phyloP scores from a whole-genome alignment of 2,329 filamentous ascomycete species.

The Aspergillus sp. region DNA sequence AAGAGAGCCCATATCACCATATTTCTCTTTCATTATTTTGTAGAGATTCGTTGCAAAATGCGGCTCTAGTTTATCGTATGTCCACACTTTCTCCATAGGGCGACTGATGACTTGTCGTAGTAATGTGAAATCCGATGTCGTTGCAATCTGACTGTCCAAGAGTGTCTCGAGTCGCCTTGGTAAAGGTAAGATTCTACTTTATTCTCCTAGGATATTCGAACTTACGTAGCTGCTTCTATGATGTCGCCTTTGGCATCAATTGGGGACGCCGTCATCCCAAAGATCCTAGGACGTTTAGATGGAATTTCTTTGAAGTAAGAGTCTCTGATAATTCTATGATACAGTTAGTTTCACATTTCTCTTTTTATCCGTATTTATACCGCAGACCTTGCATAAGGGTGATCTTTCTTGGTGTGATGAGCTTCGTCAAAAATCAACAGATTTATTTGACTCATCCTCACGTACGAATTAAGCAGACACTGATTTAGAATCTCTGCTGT shows the following conservation, averaged over 20 bases:
- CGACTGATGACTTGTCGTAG: conserved; percentile 55
- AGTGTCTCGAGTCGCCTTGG: conserved; percentile 65
- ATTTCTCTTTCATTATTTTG: conserved; percentile 49
- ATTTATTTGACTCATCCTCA: conserved; percentile 78
- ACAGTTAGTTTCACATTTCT: conserved; percentile 5
- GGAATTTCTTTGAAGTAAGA: conserved; percentile 60
- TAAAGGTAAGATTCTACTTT: conserved; percentile 4
- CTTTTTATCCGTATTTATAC: background rate
- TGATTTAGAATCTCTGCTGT: conserved; percentile 82
- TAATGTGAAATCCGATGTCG: conserved; percentile 58
- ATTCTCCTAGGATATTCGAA: background rate
- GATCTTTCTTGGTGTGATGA: conserved; percentile 91
- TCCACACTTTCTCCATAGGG: conserved; percentile 55
- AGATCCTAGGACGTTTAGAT: conserved; percentile 64
- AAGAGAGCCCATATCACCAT: conserved; percentile 51
- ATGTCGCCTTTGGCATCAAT: conserved; percentile 78
- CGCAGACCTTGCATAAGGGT: conserved; percentile 69
- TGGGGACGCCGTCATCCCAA: conserved; percentile 96
- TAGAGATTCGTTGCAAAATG: conserved; percentile 64
- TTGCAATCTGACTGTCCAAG: conserved; percentile 78
- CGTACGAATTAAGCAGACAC: conserved; percentile 72
- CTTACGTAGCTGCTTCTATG: conserved; percentile 57
- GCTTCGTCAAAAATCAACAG: conserved; percentile 93
- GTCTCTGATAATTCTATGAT: conserved; percentile 72
- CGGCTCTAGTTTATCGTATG: conserved; percentile 49